phyloP scores from a whole-genome alignment of 75 land plant genomes.

The Pinus albicaulis region DNA sequence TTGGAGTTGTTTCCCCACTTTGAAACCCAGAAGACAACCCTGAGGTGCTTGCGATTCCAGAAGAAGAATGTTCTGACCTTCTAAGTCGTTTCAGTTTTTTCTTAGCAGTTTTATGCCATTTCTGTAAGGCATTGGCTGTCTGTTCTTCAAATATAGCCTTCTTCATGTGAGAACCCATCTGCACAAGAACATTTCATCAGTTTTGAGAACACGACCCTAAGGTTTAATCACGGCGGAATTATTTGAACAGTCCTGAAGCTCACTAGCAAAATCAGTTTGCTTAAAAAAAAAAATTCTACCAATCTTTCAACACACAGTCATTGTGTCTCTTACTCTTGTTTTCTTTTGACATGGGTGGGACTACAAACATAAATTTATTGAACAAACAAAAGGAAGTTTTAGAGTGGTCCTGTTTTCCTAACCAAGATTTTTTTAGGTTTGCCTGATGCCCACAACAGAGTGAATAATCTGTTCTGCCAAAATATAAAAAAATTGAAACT shows the following conservation, averaged over 20 bases:
- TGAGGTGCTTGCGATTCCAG: neutral
- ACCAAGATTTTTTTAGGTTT: too few relatives aligned
- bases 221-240: too few relatives aligned
- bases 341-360: too few relatives aligned
- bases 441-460: neutral
- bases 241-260: too few relatives aligned
- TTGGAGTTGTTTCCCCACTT: conserved; percentile 4
- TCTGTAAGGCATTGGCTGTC: conserved; percentile 19
- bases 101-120: conserved; percentile 18
- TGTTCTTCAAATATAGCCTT: conserved; percentile 29
- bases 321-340: too few relatives aligned
- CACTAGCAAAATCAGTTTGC: too few relatives aligned
- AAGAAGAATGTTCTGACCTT: neutral
- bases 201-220: neutral
- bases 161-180: conserved; percentile 19
- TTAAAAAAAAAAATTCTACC: too few relatives aligned
- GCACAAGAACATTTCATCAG: neutral
- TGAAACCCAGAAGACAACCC: neutral
- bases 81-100: neutral
- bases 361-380: too few relatives aligned
- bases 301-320: too few relatives aligned
- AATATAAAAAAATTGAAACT: too few relatives aligned
- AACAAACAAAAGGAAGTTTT: too few relatives aligned
- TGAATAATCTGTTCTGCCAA: neutral
- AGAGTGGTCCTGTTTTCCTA: too few relatives aligned